Percentiles rank a stretch among this genome's conserved stretches.
Conservation (phyloP, 352 stramenopile species). For the Phytophthora fragariaefolia region DNA sequence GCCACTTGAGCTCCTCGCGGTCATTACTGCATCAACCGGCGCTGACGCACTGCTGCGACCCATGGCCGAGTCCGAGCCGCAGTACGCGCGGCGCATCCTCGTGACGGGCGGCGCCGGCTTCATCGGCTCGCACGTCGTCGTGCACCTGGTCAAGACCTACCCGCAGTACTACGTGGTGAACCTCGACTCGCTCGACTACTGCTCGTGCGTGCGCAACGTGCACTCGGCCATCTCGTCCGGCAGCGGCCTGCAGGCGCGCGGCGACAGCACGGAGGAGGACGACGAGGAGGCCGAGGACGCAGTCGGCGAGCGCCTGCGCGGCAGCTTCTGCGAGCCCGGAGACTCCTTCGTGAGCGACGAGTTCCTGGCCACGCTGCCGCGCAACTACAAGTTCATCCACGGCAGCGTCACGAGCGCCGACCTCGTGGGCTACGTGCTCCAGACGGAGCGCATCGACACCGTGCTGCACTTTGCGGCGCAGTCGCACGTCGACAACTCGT, state of each 20-base stretch:
- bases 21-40: constrained; percentile 3
- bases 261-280: constrained; percentile 19
- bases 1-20: not conserved
- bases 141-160: constrained; percentile 96
- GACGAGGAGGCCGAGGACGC: constrained; percentile 43
- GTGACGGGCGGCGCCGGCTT: constrained; percentile 97
- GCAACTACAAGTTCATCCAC: constrained; percentile 97
- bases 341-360: constrained; percentile 35
- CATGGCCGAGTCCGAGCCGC: not conserved
- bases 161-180: constrained; percentile 98
- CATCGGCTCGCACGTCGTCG: constrained; percentile 97
- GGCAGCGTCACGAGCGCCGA: constrained; percentile 95
- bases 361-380: constrained; percentile 38
- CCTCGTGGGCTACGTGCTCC: constrained; percentile 95
- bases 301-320: constrained; percentile 50
- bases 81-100: constrained; percentile 93
- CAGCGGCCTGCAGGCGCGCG: constrained; percentile 2
- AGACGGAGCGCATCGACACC: constrained; percentile 96
- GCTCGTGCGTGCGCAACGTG: constrained; percentile 73
- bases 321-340: constrained; percentile 67
- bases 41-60: constrained; percentile 1
- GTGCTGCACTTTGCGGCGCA: constrained; percentile 99
- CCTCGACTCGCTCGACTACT: constrained; percentile 93
- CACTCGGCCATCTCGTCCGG: constrained; percentile 56
- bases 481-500: constrained; percentile 98